phyloP scores from a whole-genome alignment of 768 basidiomycete genomes.

The Gymnopilus dilepis region DNA sequence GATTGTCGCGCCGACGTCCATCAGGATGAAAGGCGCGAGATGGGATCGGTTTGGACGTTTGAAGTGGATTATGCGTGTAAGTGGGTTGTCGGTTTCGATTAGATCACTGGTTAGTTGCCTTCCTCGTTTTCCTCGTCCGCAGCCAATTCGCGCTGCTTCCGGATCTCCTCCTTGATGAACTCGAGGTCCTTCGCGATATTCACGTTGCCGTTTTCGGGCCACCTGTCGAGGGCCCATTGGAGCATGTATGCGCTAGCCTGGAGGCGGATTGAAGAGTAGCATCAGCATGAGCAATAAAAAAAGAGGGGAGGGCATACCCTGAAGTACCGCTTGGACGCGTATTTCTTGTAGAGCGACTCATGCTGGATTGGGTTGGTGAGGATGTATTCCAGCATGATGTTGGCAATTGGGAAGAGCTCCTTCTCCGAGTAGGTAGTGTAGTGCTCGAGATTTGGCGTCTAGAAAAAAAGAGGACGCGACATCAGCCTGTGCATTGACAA shows the following conservation, averaged over 20 bases:
- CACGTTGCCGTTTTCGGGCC: slow-evolving; percentile 64
- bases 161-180: slow-evolving; percentile 55
- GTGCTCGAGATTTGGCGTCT: slow-evolving; percentile 87
- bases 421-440: slow-evolving; percentile 87
- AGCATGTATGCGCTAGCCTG: slow-evolving; percentile 81
- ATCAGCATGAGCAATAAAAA: neutral
- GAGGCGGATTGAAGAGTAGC: neutral
- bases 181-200: slow-evolving; percentile 59
- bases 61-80: too few relatives aligned
- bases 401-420: slow-evolving; percentile 79
- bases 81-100: too few relatives aligned
- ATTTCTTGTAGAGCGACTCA: slow-evolving; percentile 87
- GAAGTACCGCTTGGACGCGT: slow-evolving; percentile 81
- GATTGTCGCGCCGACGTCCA: too few relatives aligned
- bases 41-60: neutral
- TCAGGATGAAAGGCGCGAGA: too few relatives aligned
- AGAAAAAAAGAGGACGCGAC: slow-evolving; percentile 10
- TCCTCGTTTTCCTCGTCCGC: neutral
- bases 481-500: neutral
- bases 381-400: slow-evolving; percentile 88
- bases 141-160: slow-evolving; percentile 22
- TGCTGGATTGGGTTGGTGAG: slow-evolving; percentile 68
- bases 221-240: slow-evolving; percentile 78
- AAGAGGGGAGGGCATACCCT: slow-evolving; percentile 56
- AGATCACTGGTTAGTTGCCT: neutral